phyloP scores from a whole-genome alignment of 1,139 yeast genomes.

The Blastobotrys illinoisensis region DNA sequence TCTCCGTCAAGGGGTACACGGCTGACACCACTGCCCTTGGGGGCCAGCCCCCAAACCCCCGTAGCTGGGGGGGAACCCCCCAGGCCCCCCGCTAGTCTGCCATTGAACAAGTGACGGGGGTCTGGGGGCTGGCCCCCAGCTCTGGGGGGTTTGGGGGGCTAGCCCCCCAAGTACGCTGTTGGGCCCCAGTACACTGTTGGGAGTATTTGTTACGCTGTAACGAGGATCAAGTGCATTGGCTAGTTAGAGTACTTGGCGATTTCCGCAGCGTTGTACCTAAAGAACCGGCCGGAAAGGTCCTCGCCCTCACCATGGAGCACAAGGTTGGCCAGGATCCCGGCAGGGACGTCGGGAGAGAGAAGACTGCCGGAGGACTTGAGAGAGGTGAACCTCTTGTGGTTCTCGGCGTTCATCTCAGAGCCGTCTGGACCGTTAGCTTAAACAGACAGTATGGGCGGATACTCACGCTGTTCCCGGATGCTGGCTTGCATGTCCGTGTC shows the following conservation, averaged over 20 bases:
- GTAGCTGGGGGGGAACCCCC: not conserved
- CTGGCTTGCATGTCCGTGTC: constrained; percentile 80
- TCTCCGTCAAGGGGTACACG: not conserved
- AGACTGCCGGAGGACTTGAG: constrained; percentile 52
- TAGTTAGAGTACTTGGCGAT: constrained; percentile 16
- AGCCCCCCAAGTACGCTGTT: too few relatives aligned
- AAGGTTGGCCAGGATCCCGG: constrained; percentile 56
- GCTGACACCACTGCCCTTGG: not conserved
- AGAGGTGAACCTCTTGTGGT: constrained; percentile 53
- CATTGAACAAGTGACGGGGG: too few relatives aligned
- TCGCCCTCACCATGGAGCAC: constrained; percentile 42
- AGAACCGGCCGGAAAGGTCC: constrained; percentile 53
- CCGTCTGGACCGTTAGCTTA: constrained; percentile 35
- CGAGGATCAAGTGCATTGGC: not conserved
- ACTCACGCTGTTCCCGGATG: constrained; percentile 50
- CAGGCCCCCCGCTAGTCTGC: not conserved
- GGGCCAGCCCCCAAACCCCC: not conserved
- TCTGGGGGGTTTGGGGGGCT: too few relatives aligned
- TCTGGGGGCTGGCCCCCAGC: too few relatives aligned
- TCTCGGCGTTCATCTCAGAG: constrained; percentile 50
- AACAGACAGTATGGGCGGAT: too few relatives aligned
- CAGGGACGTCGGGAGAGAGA: constrained; percentile 66
- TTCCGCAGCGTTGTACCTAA: constrained; percentile 51
- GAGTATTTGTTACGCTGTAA: too few relatives aligned
- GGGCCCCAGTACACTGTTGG: too few relatives aligned